Evolutionary conservation across 2,329 filamentous ascomycete genomes (phyloP).

Genomic region (Penicillium frequentans): DNA sequence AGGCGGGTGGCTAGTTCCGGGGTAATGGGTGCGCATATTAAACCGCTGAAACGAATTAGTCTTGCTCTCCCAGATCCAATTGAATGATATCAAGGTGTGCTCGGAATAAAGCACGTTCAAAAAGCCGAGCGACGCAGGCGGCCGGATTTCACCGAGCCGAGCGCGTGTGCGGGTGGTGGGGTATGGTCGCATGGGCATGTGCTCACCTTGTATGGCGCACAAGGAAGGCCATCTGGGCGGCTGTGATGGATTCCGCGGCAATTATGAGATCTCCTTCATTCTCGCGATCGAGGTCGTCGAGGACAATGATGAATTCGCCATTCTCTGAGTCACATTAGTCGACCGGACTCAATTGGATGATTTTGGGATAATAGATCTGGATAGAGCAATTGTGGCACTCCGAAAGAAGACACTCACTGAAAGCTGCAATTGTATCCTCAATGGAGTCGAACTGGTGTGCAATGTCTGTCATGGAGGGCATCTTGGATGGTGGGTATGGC

Average conservation of each 20-base stretch:
- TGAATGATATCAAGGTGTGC: not conserved
- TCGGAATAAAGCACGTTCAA: not conserved
- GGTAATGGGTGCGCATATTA: conserved; percentile 84
- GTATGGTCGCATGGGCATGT: not conserved
- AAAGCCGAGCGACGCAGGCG: not conserved
- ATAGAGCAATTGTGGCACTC: not conserved
- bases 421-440: conserved; percentile 43
- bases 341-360: not conserved
- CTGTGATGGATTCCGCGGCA: conserved; percentile 78
- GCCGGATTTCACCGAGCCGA: not conserved
- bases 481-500: conserved; percentile 16
- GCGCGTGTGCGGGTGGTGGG: not conserved
- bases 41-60: conserved; percentile 56
- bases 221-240: conserved; percentile 94
- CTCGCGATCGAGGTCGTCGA: conserved; percentile 88
- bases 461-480: conserved; percentile 37
- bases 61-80: not conserved
- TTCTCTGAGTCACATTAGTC: conserved; percentile 52
- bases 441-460: conserved; percentile 42
- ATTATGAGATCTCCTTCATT: conserved; percentile 99
- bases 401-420: conserved; percentile 34
- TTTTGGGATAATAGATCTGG: not conserved
- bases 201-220: conserved; percentile 73
- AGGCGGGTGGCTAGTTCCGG: conserved; percentile 68
- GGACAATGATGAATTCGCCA: conserved; percentile 92